Conservation (phyloP, 345 rosid genomes). For the Ceriops zippeliana region DNA sequence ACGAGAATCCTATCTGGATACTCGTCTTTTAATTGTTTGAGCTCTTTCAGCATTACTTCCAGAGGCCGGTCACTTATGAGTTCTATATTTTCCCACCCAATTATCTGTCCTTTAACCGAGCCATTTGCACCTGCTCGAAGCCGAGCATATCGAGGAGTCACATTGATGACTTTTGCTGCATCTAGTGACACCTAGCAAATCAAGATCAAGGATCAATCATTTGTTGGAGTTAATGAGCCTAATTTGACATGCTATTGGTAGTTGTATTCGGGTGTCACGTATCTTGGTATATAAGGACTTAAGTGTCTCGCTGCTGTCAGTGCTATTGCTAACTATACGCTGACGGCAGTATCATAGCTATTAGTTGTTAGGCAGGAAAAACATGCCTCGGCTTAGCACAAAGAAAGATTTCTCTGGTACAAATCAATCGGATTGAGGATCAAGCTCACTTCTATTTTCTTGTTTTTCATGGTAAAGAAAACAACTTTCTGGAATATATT, state of each 20-base stretch:
- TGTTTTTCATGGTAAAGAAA: neutral
- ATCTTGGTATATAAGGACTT: no score
- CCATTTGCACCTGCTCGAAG: conserved; percentile 68
- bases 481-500: neutral
- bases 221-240: no score
- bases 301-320: no score
- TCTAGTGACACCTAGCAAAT: conserved; percentile 79
- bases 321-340: no score
- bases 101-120: conserved; percentile 73
- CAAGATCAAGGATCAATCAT: conserved; percentile 12
- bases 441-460: no score
- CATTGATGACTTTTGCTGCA: conserved; percentile 86
- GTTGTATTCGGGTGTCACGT: no score
- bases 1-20: conserved; percentile 90
- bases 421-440: no score
- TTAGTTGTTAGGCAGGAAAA: no score
- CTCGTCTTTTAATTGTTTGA: conserved; percentile 69
- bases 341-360: no score
- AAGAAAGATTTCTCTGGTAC: no score
- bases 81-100: conserved; percentile 98
- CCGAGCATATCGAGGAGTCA: conserved; percentile 88
- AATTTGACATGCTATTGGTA: no score
- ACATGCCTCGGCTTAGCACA: no score
- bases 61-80: conserved; percentile 94
- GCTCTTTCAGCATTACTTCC: conserved; percentile 91